Percentiles rank a stretch among this genome's conserved stretches.
Conservation (phyloP, 1,139 yeast genomes). For the Geotrichum reessii region DNA sequence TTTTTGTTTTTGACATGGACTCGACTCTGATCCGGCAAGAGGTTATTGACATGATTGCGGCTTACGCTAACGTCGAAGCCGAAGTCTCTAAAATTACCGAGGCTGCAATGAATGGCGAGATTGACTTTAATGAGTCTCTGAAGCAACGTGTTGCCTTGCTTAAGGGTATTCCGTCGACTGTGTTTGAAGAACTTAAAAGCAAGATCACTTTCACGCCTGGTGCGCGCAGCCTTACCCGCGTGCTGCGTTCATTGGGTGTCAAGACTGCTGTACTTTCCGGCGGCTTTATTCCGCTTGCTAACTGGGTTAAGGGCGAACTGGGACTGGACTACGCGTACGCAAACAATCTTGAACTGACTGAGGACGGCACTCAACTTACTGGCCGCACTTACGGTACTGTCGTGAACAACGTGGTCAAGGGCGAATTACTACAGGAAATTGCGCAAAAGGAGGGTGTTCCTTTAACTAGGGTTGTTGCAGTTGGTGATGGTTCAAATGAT, state of each 20-base stretch:
- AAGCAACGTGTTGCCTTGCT: slow-evolving; percentile 67
- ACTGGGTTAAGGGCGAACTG: slow-evolving; percentile 59
- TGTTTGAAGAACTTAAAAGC: slow-evolving; percentile 74
- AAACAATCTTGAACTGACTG: slow-evolving; percentile 51
- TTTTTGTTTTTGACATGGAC: slow-evolving; percentile 95
- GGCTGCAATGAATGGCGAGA: slow-evolving; percentile 94
- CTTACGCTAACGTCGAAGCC: slow-evolving; percentile 70
- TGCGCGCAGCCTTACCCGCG: slow-evolving; percentile 61
- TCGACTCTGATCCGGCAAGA: slow-evolving; percentile 94
- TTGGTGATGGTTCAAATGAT: slow-evolving; percentile 98
- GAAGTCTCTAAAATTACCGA: slow-evolving; percentile 77
- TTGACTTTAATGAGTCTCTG: slow-evolving; percentile 83
- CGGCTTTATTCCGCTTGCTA: slow-evolving; percentile 87
- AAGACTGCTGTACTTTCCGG: slow-evolving; percentile 88
- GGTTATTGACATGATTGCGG: slow-evolving; percentile 92
- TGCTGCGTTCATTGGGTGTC: slow-evolving; percentile 56
- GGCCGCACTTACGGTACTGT: slow-evolving; percentile 65
- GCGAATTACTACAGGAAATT: slow-evolving; percentile 60
- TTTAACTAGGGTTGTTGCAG: slow-evolving; percentile 57
- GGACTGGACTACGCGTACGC: slow-evolving; percentile 87
- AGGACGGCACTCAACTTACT: slow-evolving; percentile 41
- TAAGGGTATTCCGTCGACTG: slow-evolving; percentile 69
- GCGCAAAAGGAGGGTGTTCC: slow-evolving; percentile 60
- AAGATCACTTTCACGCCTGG: slow-evolving; percentile 77
- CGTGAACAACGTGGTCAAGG: slow-evolving; percentile 83